Evolutionary conservation across 176 grass and related monocot species (phyloP).

Genomic region (Cenchrus americanus): DNA sequence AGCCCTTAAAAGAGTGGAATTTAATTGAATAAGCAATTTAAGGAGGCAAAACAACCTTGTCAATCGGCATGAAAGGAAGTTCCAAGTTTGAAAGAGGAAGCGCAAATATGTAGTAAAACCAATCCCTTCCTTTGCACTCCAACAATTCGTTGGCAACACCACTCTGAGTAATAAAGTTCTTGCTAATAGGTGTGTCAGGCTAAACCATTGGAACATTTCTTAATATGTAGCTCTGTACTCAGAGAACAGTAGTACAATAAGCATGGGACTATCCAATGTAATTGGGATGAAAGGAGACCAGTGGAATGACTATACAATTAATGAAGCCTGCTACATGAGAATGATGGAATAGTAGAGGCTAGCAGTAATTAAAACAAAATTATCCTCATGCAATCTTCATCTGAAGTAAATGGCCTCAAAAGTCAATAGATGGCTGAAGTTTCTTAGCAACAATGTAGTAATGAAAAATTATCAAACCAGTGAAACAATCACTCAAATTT

Average conservation of each 20-base stretch:
- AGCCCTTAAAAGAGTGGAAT: slow-evolving; percentile 26
- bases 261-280: slow-evolving; percentile 74
- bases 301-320: slow-evolving; percentile 63
- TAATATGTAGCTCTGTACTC: slow-evolving; percentile 63
- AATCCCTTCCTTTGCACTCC: slow-evolving; percentile 91
- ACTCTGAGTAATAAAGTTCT: slow-evolving; percentile 94
- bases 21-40: slow-evolving; percentile 18
- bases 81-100: slow-evolving; percentile 80
- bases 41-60: slow-evolving; percentile 72
- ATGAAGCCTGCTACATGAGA: slow-evolving; percentile 58
- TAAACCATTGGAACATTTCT: slow-evolving; percentile 90
- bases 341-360: slow-evolving; percentile 17
- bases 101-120: slow-evolving; percentile 88
- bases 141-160: slow-evolving; percentile 76
- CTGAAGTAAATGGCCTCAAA: neutral
- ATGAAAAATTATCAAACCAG: neutral
- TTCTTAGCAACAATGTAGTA: neutral
- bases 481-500: neutral
- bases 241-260: slow-evolving; percentile 84
- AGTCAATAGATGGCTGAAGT: slow-evolving; percentile 1
- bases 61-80: slow-evolving; percentile 87
- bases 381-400: slow-evolving; percentile 5
- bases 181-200: slow-evolving; percentile 61
- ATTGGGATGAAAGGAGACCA: slow-evolving; percentile 84
- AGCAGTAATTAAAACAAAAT: slow-evolving; percentile 23